Base-by-base conservation (phyloP, 176 grass and related monocot species). In the Tuctoria greenei region DNA sequence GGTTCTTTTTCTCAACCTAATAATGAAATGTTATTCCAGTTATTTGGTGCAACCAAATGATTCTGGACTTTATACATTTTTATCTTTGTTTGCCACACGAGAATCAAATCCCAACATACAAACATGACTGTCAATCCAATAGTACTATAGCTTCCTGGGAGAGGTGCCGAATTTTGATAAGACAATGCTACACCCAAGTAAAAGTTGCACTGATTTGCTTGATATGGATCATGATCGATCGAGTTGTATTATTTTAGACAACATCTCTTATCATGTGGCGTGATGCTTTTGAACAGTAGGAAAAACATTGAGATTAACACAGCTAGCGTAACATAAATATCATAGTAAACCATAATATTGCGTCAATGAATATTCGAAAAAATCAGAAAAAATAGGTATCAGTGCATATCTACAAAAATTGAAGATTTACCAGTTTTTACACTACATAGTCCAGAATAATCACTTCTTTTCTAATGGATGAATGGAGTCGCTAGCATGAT, bases 121-220 rank as follows among this genome's bases (percentile, higher is more conserved):
- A 40, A 79, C 4, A 45, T 35, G 38, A 7, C 39, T 13, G 57
- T 80, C 73, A 24, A 49, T 20, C 66, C 24, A 69, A 15, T 21
- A 69, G n/a, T 64, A 52, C 6, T 52, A 18, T 52, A 17, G 20
- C 39, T 25, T 67, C 17, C 3, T 1, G 8, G 45, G 61, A 39
- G 26, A 66, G 68, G 24, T 85, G 83, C 66, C 75, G 49, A 66
- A 66, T 49, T 79, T 59, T 79, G 23, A 74, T 79, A 73, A 74
- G 54, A 34, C 5, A 18, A 74, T 73, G 52, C 34, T 44, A 61
- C 61, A n/a, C n/a, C 49, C 7, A 15, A 24, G 83, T 43, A 80
- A 74, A 80, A 80, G 76, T 50, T 36, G 18, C 23, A 25, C 18
- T 42, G 13, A 34, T 85, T 79, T 85, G 39, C 52, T 60, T 62